phyloP scores from a whole-genome alignment of 352 stramenopile genomes.

The Globisporangium acanthophoron region DNA sequence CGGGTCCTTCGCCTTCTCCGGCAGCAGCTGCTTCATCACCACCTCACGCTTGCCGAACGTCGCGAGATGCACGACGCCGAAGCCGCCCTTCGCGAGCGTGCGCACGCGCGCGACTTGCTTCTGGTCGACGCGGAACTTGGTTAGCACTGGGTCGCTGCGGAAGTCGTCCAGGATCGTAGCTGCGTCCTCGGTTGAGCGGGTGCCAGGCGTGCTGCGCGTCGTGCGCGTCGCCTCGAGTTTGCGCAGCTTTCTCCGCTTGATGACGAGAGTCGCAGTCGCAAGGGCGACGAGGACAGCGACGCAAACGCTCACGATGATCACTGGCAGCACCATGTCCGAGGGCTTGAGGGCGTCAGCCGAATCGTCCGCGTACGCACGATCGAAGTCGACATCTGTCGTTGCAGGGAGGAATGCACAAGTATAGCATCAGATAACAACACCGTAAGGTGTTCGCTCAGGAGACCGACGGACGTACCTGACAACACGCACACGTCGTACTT shows the following conservation, averaged over 20 bases:
- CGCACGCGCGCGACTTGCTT: constrained; percentile 27
- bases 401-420: not conserved
- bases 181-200: constrained; percentile 7
- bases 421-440: not conserved
- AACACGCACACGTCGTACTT: constrained; percentile 9
- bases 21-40: constrained; percentile 12
- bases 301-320: constrained; percentile 4
- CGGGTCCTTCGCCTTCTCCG: constrained; percentile 12
- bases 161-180: constrained; percentile 39
- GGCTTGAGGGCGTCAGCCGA: not conserved
- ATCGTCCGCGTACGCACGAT: constrained; percentile 3
- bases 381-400: constrained; percentile 10
- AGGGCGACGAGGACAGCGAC: constrained; percentile 1
- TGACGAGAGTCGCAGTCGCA: not conserved
- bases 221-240: constrained; percentile 11
- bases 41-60: constrained; percentile 27
- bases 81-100: constrained; percentile 45
- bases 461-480: not conserved
- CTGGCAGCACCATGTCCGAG: constrained; percentile 1
- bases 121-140: constrained; percentile 42
- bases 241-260: constrained; percentile 8
- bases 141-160: constrained; percentile 39
- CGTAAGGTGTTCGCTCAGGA: too few species aligned
- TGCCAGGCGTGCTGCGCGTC: constrained; percentile 4
- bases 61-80: constrained; percentile 45